A percentile compares a stretch with the other conserved stretches of the same genome.
phyloP scores from a whole-genome alignment of 176 grass and related monocot genomes.

The Otatea glauca region DNA sequence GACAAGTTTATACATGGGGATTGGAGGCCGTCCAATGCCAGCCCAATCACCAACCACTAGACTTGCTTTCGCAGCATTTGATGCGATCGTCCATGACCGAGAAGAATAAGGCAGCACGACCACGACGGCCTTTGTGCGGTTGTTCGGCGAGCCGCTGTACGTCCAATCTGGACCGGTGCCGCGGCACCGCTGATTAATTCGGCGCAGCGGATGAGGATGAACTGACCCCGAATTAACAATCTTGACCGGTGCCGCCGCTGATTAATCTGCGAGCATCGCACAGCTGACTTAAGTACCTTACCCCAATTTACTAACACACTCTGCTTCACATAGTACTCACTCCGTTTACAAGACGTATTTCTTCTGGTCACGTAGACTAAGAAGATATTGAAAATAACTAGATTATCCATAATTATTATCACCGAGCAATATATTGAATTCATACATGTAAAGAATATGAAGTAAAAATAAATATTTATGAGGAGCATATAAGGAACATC shows the following conservation, averaged over 20 bases:
- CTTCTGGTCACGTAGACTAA: too few relatives aligned
- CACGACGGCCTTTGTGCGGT: not conserved
- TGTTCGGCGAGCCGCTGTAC: constrained; percentile 23
- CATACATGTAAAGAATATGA: too few relatives aligned
- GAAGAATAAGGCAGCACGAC: not conserved
- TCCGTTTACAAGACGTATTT: too few relatives aligned
- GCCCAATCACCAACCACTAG: constrained; percentile 11
- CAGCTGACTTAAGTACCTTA: not conserved
- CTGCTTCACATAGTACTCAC: not conserved
- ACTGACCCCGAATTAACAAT: not conserved
- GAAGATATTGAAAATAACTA: too few relatives aligned
- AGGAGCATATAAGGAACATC: too few relatives aligned
- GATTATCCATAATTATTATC: too few relatives aligned
- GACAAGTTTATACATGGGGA: not conserved
- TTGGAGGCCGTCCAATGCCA: not conserved
- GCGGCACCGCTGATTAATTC: constrained; percentile 22
- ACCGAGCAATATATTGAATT: too few relatives aligned
- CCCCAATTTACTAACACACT: not conserved
- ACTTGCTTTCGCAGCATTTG: constrained; percentile 24
- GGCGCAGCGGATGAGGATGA: constrained; percentile 2
- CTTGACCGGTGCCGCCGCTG: not conserved
- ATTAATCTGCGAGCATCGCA: constrained; percentile 24
- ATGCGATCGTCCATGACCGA: constrained; percentile 1
- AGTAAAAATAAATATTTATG: too few relatives aligned
- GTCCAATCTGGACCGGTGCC: constrained; percentile 38